Evolutionary conservation across 176 grass and related monocot species (phyloP).

Genomic region (Hyparrhenia diplandra): DNA sequence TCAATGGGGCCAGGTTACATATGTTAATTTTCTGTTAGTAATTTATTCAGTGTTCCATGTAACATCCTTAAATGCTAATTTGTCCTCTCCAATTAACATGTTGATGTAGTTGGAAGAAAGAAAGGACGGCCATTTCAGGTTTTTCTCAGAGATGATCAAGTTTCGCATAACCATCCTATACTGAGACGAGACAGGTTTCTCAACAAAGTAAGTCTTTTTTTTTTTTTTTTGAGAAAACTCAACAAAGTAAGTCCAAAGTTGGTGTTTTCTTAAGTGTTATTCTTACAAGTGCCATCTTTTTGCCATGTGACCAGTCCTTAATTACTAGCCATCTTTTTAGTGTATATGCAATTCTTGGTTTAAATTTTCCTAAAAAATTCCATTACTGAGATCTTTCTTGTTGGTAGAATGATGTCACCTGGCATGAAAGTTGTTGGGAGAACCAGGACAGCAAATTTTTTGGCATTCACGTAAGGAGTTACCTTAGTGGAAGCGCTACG

Average conservation of each 20-base stretch:
- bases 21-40: constrained; percentile 17
- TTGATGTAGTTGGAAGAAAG: constrained; percentile 65
- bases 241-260: constrained; percentile 56
- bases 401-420: constrained; percentile 85
- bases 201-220: constrained; percentile 70
- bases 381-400: constrained; percentile 23
- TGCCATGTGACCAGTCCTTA: not conserved
- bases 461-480: constrained; percentile 87
- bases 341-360: not conserved
- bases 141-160: constrained; percentile 93
- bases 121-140: constrained; percentile 76
- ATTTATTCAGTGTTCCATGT: not conserved
- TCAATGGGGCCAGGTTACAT: constrained; percentile 79
- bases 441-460: constrained; percentile 88
- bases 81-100: not conserved
- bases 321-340: constrained; percentile 21
- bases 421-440: constrained; percentile 87
- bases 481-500: not conserved
- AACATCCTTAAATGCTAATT: constrained; percentile 16
- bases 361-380: not conserved
- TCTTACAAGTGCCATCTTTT: not conserved
- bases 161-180: constrained; percentile 68
- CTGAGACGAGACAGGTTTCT: constrained; percentile 68
- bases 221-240: too few species aligned
- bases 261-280: not conserved